Evolutionary conservation across 2,329 filamentous ascomycete genomes (phyloP).

Genomic region (Botryotinia narcissicola): DNA sequence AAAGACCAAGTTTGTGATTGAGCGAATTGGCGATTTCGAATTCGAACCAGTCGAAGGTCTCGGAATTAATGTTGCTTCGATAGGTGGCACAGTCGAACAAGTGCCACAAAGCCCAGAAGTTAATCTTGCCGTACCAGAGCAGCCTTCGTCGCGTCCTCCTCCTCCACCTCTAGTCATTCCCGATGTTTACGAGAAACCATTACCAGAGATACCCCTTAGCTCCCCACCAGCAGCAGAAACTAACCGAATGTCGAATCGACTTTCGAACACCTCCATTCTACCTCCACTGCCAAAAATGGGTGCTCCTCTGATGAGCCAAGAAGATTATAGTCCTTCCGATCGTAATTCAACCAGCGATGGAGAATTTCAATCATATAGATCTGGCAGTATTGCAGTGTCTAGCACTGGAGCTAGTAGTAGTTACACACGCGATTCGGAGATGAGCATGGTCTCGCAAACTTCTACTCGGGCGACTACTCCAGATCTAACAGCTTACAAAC

Average conservation of each 20-base stretch:
- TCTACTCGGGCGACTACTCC: conserved; percentile 89
- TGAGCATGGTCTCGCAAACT: conserved; percentile 73
- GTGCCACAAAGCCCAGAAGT: conserved; percentile 31
- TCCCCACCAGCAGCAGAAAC: conserved; percentile 37
- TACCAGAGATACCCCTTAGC: conserved; percentile 58
- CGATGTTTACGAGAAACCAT: conserved; percentile 58
- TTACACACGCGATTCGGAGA: conserved; percentile 75
- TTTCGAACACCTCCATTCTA: conserved; percentile 48
- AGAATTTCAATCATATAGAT: conserved; percentile 55
- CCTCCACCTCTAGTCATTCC: conserved; percentile 48
- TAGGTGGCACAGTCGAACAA: conserved; percentile 38
- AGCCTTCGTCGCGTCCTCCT: conserved; percentile 42
- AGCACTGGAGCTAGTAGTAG: conserved; percentile 78
- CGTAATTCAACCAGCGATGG: conserved; percentile 46
- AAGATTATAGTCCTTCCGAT: conserved; percentile 51
- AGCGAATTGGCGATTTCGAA: conserved; percentile 88
- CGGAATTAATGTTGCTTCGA: conserved; percentile 48
- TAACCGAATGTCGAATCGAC: conserved; percentile 41
- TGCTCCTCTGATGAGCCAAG: conserved; percentile 48
- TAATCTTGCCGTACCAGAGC: conserved; percentile 10
- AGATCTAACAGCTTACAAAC: conserved; percentile 48
- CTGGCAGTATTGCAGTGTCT: conserved; percentile 70
- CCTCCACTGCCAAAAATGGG: conserved; percentile 58
- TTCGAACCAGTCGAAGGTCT: conserved; percentile 56
- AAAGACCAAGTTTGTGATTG: conserved; percentile 80